Base-by-base conservation (phyloP, 2,329 filamentous ascomycete genomes). In the Claviceps capensis region DNA sequence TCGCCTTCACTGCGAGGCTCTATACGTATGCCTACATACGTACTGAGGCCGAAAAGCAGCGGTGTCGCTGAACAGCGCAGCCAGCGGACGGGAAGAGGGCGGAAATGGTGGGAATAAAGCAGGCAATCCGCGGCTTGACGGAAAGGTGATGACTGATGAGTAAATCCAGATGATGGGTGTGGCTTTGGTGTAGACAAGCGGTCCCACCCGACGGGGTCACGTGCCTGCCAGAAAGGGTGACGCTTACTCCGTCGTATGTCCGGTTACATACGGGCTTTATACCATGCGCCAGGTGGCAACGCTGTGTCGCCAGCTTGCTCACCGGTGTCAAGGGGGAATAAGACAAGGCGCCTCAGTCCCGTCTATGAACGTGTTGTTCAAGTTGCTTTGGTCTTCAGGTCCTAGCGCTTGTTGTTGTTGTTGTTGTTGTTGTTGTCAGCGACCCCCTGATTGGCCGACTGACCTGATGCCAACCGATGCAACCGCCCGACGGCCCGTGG, bases 401-500 rank as follows among this genome's bases (percentile, higher is more conserved):
- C 36, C 47, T 8, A 36, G 47, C 47, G 47, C 47, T 40, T 40
- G 47, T 22, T n/a, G 36, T 4, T 22, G 47, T 13, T n/a, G n/a
- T n/a, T n/a, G n/a, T n/a, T n/a, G n/a, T 40, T 40, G 47, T 22
- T n/a, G 36, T 4, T 22, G 47, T 13, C 36, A 13, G 36, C 36
- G 36, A 14, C 7, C n/a, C 11, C 37, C 8, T 53, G 49, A 53
- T 55, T 55, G 54, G 54, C 13, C 44, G 26, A 22, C 19, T 23
- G 36, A 17, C 30, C 23, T 34, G 36, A 38, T 47, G 41, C 43
- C 47, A 53, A 48, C 51, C 53, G 23, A 23, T 34, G 8, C 30
- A 34, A 34, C 30, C 30, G 30, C 30, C 26, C 8, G 26, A 22
- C 26, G 26, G 53, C 53, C 51, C 14, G 42, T 52, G 47, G 41